Percentiles rank a stretch among this genome's conserved stretches.
These are phyloP conservation scores for Umbelopsis ramanniana DNA, from an alignment of 192 early-diverging fungal genomes.

Conservation along the genomic window DNA sequence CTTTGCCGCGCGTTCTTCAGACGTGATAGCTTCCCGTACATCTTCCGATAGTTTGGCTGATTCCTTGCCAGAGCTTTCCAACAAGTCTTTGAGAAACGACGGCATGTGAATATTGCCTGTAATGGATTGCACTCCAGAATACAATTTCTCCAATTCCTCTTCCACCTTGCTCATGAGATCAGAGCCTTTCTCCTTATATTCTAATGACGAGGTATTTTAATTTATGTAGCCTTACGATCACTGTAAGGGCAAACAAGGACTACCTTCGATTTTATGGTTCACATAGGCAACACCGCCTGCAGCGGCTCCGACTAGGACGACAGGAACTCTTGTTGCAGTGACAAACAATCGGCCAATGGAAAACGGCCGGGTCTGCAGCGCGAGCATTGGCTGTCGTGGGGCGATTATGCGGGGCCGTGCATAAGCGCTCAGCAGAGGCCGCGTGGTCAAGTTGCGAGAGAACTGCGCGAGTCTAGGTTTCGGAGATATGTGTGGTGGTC, in stretches of 20 bases:
- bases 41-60: not conserved
- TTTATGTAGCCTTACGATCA: not conserved
- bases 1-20: constrained; percentile 3
- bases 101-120: not conserved
- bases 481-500: constrained; percentile 6
- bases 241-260: no score
- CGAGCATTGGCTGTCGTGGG: not conserved
- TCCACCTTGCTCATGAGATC: constrained; percentile 6
- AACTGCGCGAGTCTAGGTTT: not conserved
- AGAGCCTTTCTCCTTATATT: constrained; percentile 8
- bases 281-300: constrained; percentile 63
- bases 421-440: not conserved
- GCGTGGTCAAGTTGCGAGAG: not conserved
- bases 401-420: not conserved
- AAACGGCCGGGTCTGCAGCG: not conserved
- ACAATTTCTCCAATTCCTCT: not conserved
- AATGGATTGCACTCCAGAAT: not conserved
- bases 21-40: not conserved
- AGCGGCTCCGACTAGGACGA: constrained; percentile 57
- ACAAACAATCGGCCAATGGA: constrained; percentile 37
- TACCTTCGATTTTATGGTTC: constrained; percentile 62
- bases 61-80: not conserved
- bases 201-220: not conserved
- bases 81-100: not conserved
- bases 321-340: constrained; percentile 59